Base-by-base conservation (phyloP, 2,329 filamentous ascomycete genomes). In the Sordariomycetes sp. region DNA sequence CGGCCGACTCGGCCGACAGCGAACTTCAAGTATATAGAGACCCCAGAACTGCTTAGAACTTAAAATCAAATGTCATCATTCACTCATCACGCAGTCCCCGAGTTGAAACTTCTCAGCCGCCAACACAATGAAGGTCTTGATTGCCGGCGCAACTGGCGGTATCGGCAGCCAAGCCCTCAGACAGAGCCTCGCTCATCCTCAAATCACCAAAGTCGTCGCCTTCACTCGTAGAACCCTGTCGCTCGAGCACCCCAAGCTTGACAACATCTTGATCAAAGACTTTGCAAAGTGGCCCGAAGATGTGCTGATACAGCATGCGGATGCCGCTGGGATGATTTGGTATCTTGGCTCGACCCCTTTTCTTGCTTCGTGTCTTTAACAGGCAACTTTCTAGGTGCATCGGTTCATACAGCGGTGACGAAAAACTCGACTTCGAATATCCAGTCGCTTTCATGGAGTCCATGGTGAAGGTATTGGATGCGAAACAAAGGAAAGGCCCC, bases 61-160 rank as follows among this genome's bases (percentile, higher is more conserved):
- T 14, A 25, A 25, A 25, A 25, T 25, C 23, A 25, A 14, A 25
- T 11, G n/a, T 4, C 6, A 25, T 25, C 6, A 25, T 25, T 25
- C 23, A 25, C 6, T 6, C 10, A 11, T 25, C 23, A 11, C n/a
- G n/a, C n/a, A n/a, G n/a, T n/a, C n/a, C n/a, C 6, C 4, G 6
- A 6, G 3, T 25, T 10, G 14, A 6, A 6, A 25, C 11, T 25
- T 6, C 23, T 11, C 14, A 25, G 23, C 23, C 6, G 23, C 23
- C 23, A 25, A 14, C 11, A 25, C 6, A 10, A 59, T 59, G 56
- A 59, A 59, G 33, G 38, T 59, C 33, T 53, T 59, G 25, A 45
- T 59, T 12, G 44, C 46, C 11, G 56, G 56, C 20, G 57, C 53
- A 1, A 54, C 45, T 10, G 56, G 56, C 2, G 46, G 41, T 5